Conservation (phyloP, 805 yeast species). For the Monosporozyma solicola region DNA sequence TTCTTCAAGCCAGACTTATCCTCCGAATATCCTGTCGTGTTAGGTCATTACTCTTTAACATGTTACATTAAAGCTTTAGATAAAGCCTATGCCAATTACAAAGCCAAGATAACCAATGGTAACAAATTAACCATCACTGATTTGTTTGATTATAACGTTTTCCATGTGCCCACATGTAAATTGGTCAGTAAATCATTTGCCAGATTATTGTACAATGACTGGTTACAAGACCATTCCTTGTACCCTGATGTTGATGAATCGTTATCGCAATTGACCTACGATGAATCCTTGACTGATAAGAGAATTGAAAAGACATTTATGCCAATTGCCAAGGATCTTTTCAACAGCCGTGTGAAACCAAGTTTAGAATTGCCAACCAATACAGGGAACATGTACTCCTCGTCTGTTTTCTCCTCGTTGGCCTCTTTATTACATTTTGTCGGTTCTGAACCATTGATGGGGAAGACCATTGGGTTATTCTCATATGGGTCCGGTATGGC, state of each 20-base stretch:
- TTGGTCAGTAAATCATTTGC: constrained; percentile 89
- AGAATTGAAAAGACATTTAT: constrained; percentile 78
- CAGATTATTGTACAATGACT: constrained; percentile 84
- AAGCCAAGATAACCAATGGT: constrained; percentile 56
- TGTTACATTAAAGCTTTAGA: constrained; percentile 95
- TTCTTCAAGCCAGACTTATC: constrained; percentile 97
- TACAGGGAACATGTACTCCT: constrained; percentile 98
- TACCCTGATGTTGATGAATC: constrained; percentile 51
- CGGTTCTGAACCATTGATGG: constrained; percentile 64
- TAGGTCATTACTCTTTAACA: constrained; percentile 89
- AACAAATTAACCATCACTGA: constrained; percentile 44
- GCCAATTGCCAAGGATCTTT: constrained; percentile 59
- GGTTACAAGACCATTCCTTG: constrained; percentile 54
- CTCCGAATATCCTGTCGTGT: constrained; percentile 93
- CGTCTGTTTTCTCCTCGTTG: constrained; percentile 80
- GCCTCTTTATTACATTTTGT: constrained; percentile 71
- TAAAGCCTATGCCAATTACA: constrained; percentile 72
- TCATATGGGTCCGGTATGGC: constrained; percentile 99
- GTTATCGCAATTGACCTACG: constrained; percentile 53
- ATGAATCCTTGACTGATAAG: constrained; percentile 71
- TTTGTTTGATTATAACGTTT: constrained; percentile 83
- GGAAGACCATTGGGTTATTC: constrained; percentile 82
- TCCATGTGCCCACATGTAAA: constrained; percentile 98
- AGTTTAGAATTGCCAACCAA: constrained; percentile 85
- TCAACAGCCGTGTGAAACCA: constrained; percentile 64